Evolutionary conservation across 768 basidiomycete genomes (phyloP), one percentile per base, ranked within the genome.

Genomic region (Glaciozyma martinii): DNA sequence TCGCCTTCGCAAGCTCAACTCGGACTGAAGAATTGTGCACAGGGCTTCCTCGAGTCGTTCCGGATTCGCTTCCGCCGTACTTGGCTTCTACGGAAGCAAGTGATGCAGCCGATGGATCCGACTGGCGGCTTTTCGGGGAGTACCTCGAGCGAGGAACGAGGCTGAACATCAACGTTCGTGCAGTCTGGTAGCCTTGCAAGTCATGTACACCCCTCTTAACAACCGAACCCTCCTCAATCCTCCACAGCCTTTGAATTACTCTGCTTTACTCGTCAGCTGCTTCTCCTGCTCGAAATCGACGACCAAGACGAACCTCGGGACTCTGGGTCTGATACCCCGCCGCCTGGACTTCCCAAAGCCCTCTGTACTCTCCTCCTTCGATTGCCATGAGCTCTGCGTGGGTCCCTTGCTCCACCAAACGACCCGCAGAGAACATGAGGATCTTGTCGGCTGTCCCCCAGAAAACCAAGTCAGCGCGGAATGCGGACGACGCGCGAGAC

Each of bases 111-210:
- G 71, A 69, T 6, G 81, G 81, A 29, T 47, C 53, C 4, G 74
- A 75, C 30, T 92, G 88, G 88, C 68, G 71, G 25, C 79, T 80
- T 9, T 89, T 68, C 37, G 81, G 78, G 62, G 79, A 81, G 33
- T 91, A 89, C 75, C 77, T 91, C 75, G 76, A 73, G 53, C 81
- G 56, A 1, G 63, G 81, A 5, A 82, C 86, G 3, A 80, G 94
- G 63, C 87, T 98, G 73, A 97, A 97, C 74, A 80, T 97, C 62
- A 97, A 97, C 71, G 89, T 90, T 12, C 80, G 94, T 60, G 91
- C 95, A 61, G 78, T 79, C 1, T 78, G 76, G n/a, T 50, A 25
- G 27, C 8, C 46, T 23, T 13, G 15, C 37, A 40, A 40, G 10
- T 13, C 12, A 8, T 13, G 5, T 40, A 6, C 37, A 3, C 37